Evolutionary conservation across 495 filamentous ascomycete species (phyloP), one percentile per base, ranked within the genome.

Genomic region (Penicillium goetzii): DNA sequence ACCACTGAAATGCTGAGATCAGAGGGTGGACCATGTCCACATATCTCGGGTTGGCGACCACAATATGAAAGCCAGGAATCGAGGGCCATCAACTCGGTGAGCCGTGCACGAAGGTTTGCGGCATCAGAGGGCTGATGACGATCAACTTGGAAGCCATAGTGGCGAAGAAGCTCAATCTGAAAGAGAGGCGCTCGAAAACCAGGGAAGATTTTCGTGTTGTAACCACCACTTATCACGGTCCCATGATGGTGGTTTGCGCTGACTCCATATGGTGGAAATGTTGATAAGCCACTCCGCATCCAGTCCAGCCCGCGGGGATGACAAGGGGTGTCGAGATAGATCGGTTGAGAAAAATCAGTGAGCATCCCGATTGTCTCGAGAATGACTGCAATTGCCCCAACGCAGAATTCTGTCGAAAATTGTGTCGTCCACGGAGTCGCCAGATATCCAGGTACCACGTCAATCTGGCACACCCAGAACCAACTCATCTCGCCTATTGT

Each of bases 61-160:
- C 58, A 60, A 19, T 60, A 60, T 15, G 58, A 60, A 23, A 60
- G 43, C 58, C 58, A 60, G 21, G 58, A 50, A 28, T 60, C 58
- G 4, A 60, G 43, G 9, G 58, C 58, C 58, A 60, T 60, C 32
- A 60, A 32, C 28, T 60, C 58, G 1, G 58, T 50, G 10, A 60
- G 45, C 17, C 58, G 58, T 12, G 58, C 43, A 1, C 58, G 58
- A 17, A 60, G 30, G 11, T 51, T 60, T 26, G 58, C 58, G 4
- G 58, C 45, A 19, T 60, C 58, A 17, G 45, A 51, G 19, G 41
- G 58, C 32, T 50, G 45, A 26, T 25, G 30, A 12, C 58, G 43
- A 26, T 60, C 43, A 15, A 60, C 58, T n/a, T 60, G 58, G 12
- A 50, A 60, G 9, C 45, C 58, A 23, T 60, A 60, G 32, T 60